phyloP scores from a whole-genome alignment of 1,284 basidiomycete species.

The Flammula alnicola region DNA sequence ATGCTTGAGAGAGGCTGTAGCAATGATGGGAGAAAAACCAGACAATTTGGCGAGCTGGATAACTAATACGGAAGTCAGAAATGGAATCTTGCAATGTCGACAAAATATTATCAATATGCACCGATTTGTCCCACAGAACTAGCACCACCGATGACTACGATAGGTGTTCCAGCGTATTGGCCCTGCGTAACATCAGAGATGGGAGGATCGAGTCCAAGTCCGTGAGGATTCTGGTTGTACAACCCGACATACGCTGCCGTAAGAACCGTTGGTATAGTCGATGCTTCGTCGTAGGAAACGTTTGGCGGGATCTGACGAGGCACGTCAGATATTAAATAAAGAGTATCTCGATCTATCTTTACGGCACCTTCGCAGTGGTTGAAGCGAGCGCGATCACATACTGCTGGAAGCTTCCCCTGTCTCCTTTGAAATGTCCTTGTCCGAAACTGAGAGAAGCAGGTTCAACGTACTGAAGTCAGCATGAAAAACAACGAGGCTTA shows the following conservation, averaged over 20 bases:
- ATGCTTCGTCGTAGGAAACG: slow-evolving; percentile 48
- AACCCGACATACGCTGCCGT: slow-evolving; percentile 43
- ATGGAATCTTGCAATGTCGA: neutral
- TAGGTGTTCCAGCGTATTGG: slow-evolving; percentile 37
- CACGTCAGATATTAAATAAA: neutral
- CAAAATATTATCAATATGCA: slow-evolving; percentile 16
- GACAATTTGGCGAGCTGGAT: slow-evolving; percentile 52
- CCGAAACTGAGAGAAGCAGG: slow-evolving; percentile 45
- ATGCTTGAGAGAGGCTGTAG: slow-evolving; percentile 51
- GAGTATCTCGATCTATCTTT: neutral
- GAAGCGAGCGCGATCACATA: slow-evolving; percentile 46
- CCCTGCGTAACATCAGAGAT: slow-evolving; percentile 28
- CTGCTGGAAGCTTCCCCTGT: slow-evolving; percentile 52
- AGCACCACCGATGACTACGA: slow-evolving; percentile 40
- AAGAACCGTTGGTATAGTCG: slow-evolving; percentile 43
- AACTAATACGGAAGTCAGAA: neutral
- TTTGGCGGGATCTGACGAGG: slow-evolving; percentile 40
- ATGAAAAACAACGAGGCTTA: slow-evolving; percentile 7
- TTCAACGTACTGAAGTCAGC: no score
- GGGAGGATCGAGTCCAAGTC: slow-evolving; percentile 35
- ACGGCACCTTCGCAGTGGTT: slow-evolving; percentile 46
- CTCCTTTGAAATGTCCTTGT: slow-evolving; percentile 42
- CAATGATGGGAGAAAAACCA: slow-evolving; percentile 55
- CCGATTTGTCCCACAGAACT: slow-evolving; percentile 39
- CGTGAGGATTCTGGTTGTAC: slow-evolving; percentile 37